phyloP scores from a whole-genome alignment of 129 eudicot species.

The Gnaphalium uliginosum region DNA sequence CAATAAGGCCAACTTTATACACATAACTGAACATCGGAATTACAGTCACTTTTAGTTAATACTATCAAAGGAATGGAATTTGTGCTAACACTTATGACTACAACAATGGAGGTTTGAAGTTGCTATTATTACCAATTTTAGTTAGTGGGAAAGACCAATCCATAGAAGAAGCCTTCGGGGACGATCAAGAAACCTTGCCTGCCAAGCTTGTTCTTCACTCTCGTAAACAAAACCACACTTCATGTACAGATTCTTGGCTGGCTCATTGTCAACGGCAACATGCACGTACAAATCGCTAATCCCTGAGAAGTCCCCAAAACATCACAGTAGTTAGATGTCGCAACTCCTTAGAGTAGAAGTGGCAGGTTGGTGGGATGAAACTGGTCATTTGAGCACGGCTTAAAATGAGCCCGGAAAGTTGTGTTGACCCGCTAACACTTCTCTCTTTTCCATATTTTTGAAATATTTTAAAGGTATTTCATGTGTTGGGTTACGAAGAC shows the following conservation, averaged over 20 bases:
- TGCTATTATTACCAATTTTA: constrained; percentile 34
- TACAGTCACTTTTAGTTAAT: neutral
- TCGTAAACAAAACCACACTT: constrained; percentile 79
- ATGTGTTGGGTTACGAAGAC: too few relatives aligned
- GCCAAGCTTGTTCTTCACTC: constrained; percentile 90
- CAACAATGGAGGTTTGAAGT: constrained; percentile 6
- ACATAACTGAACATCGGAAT: neutral
- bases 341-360: neutral
- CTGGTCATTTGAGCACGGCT: too few relatives aligned
- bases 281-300: constrained; percentile 91
- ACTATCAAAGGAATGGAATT: neutral
- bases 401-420: too few relatives aligned
- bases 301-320: constrained; percentile 47
- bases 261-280: constrained; percentile 82
- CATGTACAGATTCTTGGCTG: constrained; percentile 76
- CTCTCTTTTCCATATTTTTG: too few relatives aligned
- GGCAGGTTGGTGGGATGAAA: too few relatives aligned
- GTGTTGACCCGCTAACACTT: too few relatives aligned
- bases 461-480: too few relatives aligned
- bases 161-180: constrained; percentile 83
- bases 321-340: neutral
- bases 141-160: constrained; percentile 58
- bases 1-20: constrained; percentile 15
- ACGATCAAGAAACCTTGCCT: constrained; percentile 83
- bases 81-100: constrained; percentile 1